phyloP scores from a whole-genome alignment of 768 basidiomycete species.

The Trametes maxima region DNA sequence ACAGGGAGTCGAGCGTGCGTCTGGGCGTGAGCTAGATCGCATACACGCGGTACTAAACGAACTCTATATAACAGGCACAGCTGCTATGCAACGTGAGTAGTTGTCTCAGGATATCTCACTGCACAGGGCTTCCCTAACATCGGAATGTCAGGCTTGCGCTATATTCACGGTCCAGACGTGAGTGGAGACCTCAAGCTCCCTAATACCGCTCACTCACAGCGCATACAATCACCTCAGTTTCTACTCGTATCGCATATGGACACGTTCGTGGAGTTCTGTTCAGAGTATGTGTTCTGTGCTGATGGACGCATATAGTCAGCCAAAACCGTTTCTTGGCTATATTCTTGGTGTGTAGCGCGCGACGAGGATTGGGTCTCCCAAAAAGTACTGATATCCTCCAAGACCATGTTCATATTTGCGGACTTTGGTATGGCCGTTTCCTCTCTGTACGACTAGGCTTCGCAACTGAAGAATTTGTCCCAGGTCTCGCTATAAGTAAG shows the following conservation, averaged over 20 bases:
- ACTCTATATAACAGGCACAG: neutral
- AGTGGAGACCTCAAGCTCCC: neutral
- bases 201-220: neutral
- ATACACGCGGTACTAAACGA: neutral
- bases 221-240: neutral
- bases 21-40: neutral
- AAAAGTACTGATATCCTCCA: neutral
- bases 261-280: slow-evolving; percentile 2
- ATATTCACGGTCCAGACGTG: slow-evolving; percentile 14
- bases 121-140: neutral
- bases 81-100: slow-evolving; percentile 6
- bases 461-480: no score
- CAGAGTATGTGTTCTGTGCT: no score
- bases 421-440: no score
- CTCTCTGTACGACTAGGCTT: no score
- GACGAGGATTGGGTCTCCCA: neutral
- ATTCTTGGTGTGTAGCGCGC: neutral
- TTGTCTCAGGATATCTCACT: no score
- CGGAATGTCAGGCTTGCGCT: neutral
- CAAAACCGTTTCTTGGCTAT: neutral
- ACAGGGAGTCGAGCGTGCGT: slow-evolving; percentile 16
- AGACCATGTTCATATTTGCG: neutral
- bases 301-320: slow-evolving; percentile 4
- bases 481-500: slow-evolving; percentile 10
- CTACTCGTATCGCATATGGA: slow-evolving; percentile 18